These are phyloP conservation scores for Imleria badia DNA, from an alignment of 768 basidiomycete genomes.

Conservation along the genomic window DNA sequence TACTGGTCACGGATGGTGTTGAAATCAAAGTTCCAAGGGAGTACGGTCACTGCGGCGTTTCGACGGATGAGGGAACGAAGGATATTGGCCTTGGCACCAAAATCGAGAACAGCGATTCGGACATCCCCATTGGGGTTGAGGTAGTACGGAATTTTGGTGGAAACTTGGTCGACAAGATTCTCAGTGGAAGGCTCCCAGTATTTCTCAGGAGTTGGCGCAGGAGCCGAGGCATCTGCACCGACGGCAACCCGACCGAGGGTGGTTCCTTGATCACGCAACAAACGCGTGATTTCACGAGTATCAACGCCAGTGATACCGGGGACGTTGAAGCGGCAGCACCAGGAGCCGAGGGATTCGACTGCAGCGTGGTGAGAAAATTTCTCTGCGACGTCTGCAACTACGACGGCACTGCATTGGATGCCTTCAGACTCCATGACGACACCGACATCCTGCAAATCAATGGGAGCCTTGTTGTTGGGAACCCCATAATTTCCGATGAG, in stretches of 20 bases:
- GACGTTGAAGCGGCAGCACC: slow-evolving; percentile 88
- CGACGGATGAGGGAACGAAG: slow-evolving; percentile 88
- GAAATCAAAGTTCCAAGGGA: slow-evolving; percentile 98
- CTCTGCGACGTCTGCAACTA: slow-evolving; percentile 94
- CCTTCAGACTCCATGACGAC: slow-evolving; percentile 85
- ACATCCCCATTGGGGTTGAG: slow-evolving; percentile 87
- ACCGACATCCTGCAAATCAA: slow-evolving; percentile 76
- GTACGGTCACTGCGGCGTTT: slow-evolving; percentile 88
- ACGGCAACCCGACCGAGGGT: slow-evolving; percentile 90
- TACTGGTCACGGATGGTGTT: slow-evolving; percentile 85
- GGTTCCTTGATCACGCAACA: slow-evolving; percentile 95
- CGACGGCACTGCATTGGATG: slow-evolving; percentile 89
- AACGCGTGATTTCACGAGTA: slow-evolving; percentile 91
- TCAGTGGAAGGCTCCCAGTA: slow-evolving; percentile 93
- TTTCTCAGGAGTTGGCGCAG: slow-evolving; percentile 61
- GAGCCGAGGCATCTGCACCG: slow-evolving; percentile 64
- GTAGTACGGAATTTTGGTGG: slow-evolving; percentile 79
- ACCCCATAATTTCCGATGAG: slow-evolving; percentile 99
- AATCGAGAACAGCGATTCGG: slow-evolving; percentile 94
- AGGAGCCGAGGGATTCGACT: slow-evolving; percentile 87
- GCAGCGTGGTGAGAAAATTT: slow-evolving; percentile 94
- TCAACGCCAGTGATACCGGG: slow-evolving; percentile 97
- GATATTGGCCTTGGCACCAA: slow-evolving; percentile 98
- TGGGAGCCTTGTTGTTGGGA: slow-evolving; percentile 72
- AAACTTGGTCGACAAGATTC: slow-evolving; percentile 93